Evolutionary conservation across 2,329 filamentous ascomycete species (phyloP).

Genomic region (Arthrobotrys pseudoclavata): DNA sequence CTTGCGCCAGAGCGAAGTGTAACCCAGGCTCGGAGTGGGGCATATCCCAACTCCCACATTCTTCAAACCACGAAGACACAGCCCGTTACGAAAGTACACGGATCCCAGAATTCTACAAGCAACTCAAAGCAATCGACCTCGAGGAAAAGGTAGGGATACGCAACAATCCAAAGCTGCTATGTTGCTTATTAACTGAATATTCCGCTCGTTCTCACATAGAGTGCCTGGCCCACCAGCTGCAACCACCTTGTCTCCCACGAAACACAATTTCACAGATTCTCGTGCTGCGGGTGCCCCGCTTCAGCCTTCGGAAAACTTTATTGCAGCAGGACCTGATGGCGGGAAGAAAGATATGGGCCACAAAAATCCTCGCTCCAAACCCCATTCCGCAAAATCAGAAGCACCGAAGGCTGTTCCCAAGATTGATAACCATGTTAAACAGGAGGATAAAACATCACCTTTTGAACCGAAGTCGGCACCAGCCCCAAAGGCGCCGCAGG

Average conservation of each 20-base stretch:
- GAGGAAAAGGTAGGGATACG: conserved; percentile 40
- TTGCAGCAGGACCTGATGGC: neutral
- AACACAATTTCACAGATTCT: conserved; percentile 34
- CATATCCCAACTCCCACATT: conserved; percentile 2
- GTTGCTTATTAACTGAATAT: neutral
- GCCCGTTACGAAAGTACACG: conserved; percentile 17
- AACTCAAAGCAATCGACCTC: conserved; percentile 20
- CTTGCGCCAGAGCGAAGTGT: conserved; percentile 14
- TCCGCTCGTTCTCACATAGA: conserved; percentile 8
- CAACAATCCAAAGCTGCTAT: neutral
- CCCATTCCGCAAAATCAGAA: conserved; percentile 34
- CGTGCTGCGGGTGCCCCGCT: neutral
- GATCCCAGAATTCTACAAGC: neutral
- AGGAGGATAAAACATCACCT: conserved; percentile 36
- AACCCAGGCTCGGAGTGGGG: conserved; percentile 1
- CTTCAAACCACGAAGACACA: neutral
- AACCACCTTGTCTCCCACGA: conserved; percentile 39
- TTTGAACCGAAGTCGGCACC: conserved; percentile 31
- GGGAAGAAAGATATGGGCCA: conserved; percentile 23
- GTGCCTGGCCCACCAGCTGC: conserved; percentile 20
- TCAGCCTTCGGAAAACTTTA: neutral
- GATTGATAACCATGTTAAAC: conserved; percentile 34
- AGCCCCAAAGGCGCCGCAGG: conserved; percentile 12
- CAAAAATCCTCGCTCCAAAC: conserved; percentile 44
- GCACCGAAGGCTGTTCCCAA: conserved; percentile 3